Evolutionary conservation across 192 early-diverging fungal genomes (phyloP).

Genomic region (Irineochytrium annulatum): DNA sequence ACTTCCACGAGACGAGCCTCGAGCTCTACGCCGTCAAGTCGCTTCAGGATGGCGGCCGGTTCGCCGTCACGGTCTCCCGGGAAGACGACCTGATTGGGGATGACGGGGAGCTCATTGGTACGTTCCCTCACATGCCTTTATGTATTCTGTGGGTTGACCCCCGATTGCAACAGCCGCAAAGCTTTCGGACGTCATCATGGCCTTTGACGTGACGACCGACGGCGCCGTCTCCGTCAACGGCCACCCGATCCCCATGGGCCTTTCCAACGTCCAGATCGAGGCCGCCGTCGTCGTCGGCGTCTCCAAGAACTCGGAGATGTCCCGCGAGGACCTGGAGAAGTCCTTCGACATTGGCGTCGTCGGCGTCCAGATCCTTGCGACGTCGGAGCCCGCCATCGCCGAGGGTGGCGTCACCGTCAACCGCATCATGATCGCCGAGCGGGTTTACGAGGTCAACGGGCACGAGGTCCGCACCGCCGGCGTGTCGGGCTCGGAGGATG

Average conservation of each 20-base stretch:
- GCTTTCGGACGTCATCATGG: slow-evolving; percentile 24
- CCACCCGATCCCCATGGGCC: slow-evolving; percentile 32
- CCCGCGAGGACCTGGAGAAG: slow-evolving; percentile 9
- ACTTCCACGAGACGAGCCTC: slow-evolving; percentile 28
- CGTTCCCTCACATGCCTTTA: too few relatives aligned
- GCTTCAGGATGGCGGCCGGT: slow-evolving; percentile 13
- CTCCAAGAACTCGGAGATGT: slow-evolving; percentile 11
- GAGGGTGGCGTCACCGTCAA: slow-evolving; percentile 14
- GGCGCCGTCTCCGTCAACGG: slow-evolving; percentile 29
- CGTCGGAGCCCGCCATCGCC: slow-evolving; percentile 9
- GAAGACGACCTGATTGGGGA: slow-evolving; percentile 28
- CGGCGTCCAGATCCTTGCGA: slow-evolving; percentile 28
- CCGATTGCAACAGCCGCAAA: slow-evolving; percentile 24
- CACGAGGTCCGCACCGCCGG: slow-evolving; percentile 17
- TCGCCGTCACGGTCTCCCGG: slow-evolving; percentile 30
- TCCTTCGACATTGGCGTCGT: slow-evolving; percentile 35
- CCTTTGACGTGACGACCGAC: slow-evolving; percentile 30
- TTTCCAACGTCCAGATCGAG: slow-evolving; percentile 29
- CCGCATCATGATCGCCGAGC: slow-evolving; percentile 31
- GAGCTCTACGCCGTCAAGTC: slow-evolving; percentile 24
- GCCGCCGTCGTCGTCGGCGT: slow-evolving; percentile 28
- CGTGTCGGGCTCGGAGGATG: too few relatives aligned
- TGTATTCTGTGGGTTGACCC: too few relatives aligned
- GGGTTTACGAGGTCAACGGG: slow-evolving; percentile 33
- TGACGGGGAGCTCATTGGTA: background rate